phyloP scores from a whole-genome alignment of 768 basidiomycete genomes.

The Pisolithus sp. region DNA sequence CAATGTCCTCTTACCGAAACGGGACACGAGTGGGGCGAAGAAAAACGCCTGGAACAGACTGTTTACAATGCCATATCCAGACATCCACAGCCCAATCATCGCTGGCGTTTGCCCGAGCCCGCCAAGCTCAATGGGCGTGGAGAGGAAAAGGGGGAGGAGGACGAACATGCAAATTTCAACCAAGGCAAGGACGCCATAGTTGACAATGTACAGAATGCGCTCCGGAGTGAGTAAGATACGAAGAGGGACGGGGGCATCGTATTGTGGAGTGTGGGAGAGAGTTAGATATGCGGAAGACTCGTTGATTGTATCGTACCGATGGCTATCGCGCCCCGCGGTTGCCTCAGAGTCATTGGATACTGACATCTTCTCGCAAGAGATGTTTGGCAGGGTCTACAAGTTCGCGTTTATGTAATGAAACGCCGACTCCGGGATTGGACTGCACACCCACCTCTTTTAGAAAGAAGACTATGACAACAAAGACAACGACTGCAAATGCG shows the following conservation, averaged over 20 bases:
- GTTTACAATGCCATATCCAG: constrained; percentile 30
- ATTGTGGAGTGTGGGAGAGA: neutral
- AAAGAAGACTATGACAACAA: constrained; percentile 33
- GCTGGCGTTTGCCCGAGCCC: constrained; percentile 33
- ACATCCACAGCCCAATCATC: constrained; percentile 33
- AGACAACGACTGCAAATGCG: constrained; percentile 40
- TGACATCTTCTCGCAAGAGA: neutral
- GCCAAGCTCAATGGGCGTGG: constrained; percentile 33
- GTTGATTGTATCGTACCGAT: neutral
- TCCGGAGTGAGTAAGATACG: constrained; percentile 30
- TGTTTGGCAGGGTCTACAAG: neutral
- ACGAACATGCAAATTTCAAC: constrained; percentile 34
- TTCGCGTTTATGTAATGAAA: neutral
- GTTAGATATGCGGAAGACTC: neutral
- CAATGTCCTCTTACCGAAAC: constrained; percentile 24
- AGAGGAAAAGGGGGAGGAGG: constrained; percentile 34
- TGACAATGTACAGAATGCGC: constrained; percentile 28
- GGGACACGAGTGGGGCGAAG: constrained; percentile 31
- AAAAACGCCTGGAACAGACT: constrained; percentile 33
- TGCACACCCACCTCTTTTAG: constrained; percentile 44
- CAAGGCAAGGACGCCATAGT: constrained; percentile 28
- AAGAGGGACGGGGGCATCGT: constrained; percentile 35
- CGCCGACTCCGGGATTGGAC: neutral
- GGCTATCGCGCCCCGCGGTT: neutral
- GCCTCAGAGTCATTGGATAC: neutral